Evolutionary conservation across 78 protist genomes (phyloP).

Genomic region (Goniomonas avonlea): DNA sequence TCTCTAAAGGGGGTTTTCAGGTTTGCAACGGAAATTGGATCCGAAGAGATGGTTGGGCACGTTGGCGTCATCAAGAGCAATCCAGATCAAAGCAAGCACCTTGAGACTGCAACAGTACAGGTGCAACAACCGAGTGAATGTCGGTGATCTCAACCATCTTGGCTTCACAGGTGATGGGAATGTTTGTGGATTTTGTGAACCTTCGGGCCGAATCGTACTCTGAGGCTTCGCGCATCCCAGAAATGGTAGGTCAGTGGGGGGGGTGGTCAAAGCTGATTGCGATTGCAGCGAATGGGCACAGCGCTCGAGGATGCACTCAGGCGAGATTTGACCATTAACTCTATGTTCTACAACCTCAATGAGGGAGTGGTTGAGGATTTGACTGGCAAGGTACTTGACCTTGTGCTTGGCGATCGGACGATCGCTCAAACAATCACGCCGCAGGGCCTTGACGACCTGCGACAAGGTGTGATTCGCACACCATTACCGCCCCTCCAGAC

Average conservation of each 20-base stretch:
- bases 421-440: neutral
- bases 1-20: too few relatives aligned
- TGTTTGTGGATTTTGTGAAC: slow-evolving; percentile 81
- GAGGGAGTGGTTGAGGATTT: slow-evolving; percentile 61
- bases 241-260: slow-evolving; percentile 19
- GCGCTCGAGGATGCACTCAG: slow-evolving; percentile 81
- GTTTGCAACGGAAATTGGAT: too few relatives aligned
- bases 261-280: neutral
- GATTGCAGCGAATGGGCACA: slow-evolving; percentile 59
- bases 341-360: slow-evolving; percentile 84
- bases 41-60: slow-evolving; percentile 24
- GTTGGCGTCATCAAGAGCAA: slow-evolving; percentile 61
- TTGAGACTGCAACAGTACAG: slow-evolving; percentile 78
- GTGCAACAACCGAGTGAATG: too few relatives aligned
- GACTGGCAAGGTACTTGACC: slow-evolving; percentile 8
- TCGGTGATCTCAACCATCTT: too few relatives aligned
- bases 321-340: slow-evolving; percentile 90
- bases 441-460: slow-evolving; percentile 68
- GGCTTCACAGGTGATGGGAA: too few relatives aligned
- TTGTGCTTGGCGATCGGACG: neutral
- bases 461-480: slow-evolving; percentile 59
- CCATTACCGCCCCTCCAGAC: slow-evolving; percentile 79
- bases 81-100: slow-evolving; percentile 86
- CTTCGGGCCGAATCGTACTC: slow-evolving; percentile 79
- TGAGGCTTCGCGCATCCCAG: slow-evolving; percentile 59